phyloP scores from a whole-genome alignment of 768 basidiomycete genomes.

The Fibroporia radiculosa region DNA sequence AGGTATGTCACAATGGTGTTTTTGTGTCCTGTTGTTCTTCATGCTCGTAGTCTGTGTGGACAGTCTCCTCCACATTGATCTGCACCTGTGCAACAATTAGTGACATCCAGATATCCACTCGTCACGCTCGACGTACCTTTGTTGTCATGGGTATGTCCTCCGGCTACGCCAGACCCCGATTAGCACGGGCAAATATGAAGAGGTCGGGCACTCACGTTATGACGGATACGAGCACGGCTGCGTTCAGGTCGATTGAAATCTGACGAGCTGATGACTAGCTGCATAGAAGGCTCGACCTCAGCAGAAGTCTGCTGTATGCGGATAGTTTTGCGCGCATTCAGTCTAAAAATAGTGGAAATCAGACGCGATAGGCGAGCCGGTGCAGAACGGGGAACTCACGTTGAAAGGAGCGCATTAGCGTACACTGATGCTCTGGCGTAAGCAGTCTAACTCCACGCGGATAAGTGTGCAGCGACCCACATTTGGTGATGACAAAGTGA shows the following conservation, averaged over 20 bases:
- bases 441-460: neutral
- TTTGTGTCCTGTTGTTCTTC: neutral
- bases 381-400: slow-evolving; percentile 1
- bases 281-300: neutral
- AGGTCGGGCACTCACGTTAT: neutral
- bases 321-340: slow-evolving; percentile 7
- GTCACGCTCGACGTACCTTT: neutral
- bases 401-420: slow-evolving; percentile 12
- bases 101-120: neutral
- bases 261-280: neutral
- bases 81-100: neutral
- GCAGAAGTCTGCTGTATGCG: slow-evolving; percentile 3
- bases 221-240: neutral
- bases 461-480: slow-evolving; percentile 5
- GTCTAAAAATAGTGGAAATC: neutral
- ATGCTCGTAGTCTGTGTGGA: neutral
- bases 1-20: neutral
- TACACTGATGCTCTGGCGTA: slow-evolving; percentile 5
- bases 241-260: neutral
- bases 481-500: slow-evolving; percentile 19
- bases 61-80: slow-evolving; percentile 1
- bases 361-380: neutral
- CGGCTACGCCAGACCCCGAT: neutral
- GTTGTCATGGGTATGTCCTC: neutral
- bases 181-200: neutral